Base-by-base conservation (phyloP, 1,139 yeast species). In the Debaryomycetaceae sp. region DNA sequence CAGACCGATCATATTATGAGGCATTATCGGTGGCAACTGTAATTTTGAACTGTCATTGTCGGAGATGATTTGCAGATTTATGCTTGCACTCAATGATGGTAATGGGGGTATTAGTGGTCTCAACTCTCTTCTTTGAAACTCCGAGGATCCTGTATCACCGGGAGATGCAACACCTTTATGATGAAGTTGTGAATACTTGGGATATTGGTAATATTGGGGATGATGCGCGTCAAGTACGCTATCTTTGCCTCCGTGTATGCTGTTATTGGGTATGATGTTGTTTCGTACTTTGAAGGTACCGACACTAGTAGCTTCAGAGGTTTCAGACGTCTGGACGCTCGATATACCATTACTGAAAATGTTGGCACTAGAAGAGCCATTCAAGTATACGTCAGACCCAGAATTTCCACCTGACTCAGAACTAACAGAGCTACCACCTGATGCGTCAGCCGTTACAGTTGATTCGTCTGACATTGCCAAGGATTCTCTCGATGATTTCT, bases 161-260 rank as follows among this genome's bases (percentile, higher is more conserved):
- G 11, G 11, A 27, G 31, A 11, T 3, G 31, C 31, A 27, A 27
- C 31, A 27, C 11, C 31, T 27, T 27, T 27, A 11, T 27, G 46
- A 40, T 60, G 57, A 39, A 62, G 50, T 49, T 57, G 60, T n/a
- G 66, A 59, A 17, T 49, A 40, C 6, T 49, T 50, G 1, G 67
- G 67, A 40, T 63, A 63, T 42, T 54, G 59, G 44, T 58, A 62
- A 42, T 62, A 62, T 36, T 52, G 53, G 11, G 53, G 55, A 33
- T 50, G 49, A 35, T 44, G 52, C 11, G 35, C 11, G 7, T 37
- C 42, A 6, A 34, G 41, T 13, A 34, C 31, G 41, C 42, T 45
- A 22, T 48, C 41, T 6, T 39, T 13, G 11, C 36, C 29, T 22
- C 59, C 61, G 43, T 56, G 55, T 6, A 56, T 49, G 34, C 59